Evolutionary conservation across 2,329 filamentous ascomycete species (phyloP), one percentile per base, ranked within the genome.

Genomic region (Lecanosticta acicola): DNA sequence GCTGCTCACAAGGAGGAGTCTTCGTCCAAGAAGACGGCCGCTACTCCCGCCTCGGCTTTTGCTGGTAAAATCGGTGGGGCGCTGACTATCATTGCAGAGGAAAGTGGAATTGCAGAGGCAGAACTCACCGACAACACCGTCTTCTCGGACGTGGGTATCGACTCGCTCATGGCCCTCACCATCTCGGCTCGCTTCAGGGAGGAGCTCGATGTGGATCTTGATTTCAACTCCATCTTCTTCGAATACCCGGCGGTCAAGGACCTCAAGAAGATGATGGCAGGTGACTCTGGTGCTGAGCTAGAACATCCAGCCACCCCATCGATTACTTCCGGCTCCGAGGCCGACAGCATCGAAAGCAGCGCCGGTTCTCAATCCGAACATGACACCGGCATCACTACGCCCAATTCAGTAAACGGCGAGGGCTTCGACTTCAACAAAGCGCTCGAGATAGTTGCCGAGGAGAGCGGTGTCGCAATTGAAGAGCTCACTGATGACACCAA

Each of bases 91-190:
- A 57, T 65, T 21, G 37, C 59, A 5, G 56, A 63, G 35, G 61
- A 61, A 42, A 59, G 44, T 35, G 61, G 60, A 2, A 16, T 63
- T 18, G 54, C 50, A 16, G 16, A 56, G 3, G 43, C 35, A 10
- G 59, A 58, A 18, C 43, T 63, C 16, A 59, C 50, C 11, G 55
- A 60, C 26, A 53, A 55, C 18, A 49, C 49, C 18, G 41, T 17
- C 17, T 59, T 63, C 33, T 48, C 46, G 7, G 60, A 64, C 26
- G 34, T 58, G 17, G 61, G 62, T 9, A 46, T 65, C 9, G 61
- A 65, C 46, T 61, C 58, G 33, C 52, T 65, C 2, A 39, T 59
- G 7, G 44, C 46, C 16, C 40, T 65, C 19, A 51, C 49, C 11
- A 56, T 65, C 32, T 43, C 45, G 0, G 45, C 45, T 19, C 48